Base-by-base conservation (phyloP, 2,329 filamentous ascomycete species). In the Aureobasidium sp. region DNA sequence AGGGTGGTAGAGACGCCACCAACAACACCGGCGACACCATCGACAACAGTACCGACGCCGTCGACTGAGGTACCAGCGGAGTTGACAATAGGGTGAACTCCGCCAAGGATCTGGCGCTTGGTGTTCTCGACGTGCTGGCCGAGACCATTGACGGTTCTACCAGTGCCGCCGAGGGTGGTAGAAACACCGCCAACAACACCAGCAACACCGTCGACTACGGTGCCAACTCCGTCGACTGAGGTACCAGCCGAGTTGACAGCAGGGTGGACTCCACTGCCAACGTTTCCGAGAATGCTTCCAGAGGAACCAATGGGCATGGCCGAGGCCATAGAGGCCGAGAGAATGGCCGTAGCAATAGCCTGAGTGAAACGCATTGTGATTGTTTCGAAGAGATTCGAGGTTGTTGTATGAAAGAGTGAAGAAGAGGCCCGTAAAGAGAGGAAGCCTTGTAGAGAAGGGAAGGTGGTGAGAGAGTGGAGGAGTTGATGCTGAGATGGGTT, bases 331-430 rank as follows among this genome's bases (percentile, higher is more conserved):
- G 50, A n/a, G 37, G 37, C 37, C n/a, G 50, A 54, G 11, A 54
- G 50, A 27, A 39, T 37, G 27, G 50, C 50, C 25, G 37, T 54
- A 36, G 50, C 50, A 10, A 54, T 41, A 54, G 50, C 50, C 37
- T 54, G 50, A 54, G 50, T 54, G 50, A 54, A 54, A 42, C 50
- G 50, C 50, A 54, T 54, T 25, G 11, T 54, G 21, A 16, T 42
- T n/a, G 50, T 32, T 42, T 27, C 21, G 34, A 27, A 27, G 8
- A 8, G 49, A 29, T 51, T 36, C 14, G 44, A 29, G 44, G 47
- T 51, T 51, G 21, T 10, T 37, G 16, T 4, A 27, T 29, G 16
- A 25, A 32, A 36, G 34, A 37, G 21, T 27, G 34, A 7, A 51
- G n/a, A 51, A 34, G n/a, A 11, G 50, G 37, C 50, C 32, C 37